phyloP scores from a whole-genome alignment of 176 grass and related monocot species.

The Melocanna baccifera region DNA sequence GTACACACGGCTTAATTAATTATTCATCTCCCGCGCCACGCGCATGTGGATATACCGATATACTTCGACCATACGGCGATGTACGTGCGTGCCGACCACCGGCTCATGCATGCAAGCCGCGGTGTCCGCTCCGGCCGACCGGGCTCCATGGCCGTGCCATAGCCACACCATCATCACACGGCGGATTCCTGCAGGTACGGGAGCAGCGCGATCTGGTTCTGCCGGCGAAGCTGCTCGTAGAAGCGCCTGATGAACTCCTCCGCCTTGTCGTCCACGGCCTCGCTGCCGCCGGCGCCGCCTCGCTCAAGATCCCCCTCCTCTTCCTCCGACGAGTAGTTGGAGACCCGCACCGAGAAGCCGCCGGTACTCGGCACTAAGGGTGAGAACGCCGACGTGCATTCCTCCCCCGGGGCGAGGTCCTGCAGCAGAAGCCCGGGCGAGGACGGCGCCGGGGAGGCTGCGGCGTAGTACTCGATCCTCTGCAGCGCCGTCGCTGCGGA shows the following conservation, averaged over 20 bases:
- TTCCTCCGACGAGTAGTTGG: constrained; percentile 57
- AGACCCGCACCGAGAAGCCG: constrained; percentile 51
- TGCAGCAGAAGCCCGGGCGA: constrained; percentile 17
- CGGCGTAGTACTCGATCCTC: constrained; percentile 56
- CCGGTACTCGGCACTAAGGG: not conserved
- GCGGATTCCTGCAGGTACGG: constrained; percentile 44
- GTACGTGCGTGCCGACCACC: not conserved
- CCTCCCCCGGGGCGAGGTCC: constrained; percentile 51
- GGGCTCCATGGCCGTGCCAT: not conserved
- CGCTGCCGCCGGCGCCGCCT: not conserved
- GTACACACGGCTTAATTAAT: not conserved
- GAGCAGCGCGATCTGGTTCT: constrained; percentile 59
- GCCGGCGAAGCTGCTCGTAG: constrained; percentile 81
- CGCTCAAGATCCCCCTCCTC: not conserved
- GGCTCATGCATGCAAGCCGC: constrained; percentile 17
- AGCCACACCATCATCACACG: not conserved
- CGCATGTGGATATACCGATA: not conserved
- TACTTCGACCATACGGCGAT: not conserved
- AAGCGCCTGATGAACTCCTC: constrained; percentile 91
- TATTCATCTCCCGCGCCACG: not conserved
- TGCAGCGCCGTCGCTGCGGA: not conserved
- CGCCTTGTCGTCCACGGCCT: constrained; percentile 70
- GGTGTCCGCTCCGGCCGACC: not conserved
- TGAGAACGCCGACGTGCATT: constrained; percentile 25
- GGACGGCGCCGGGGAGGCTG: constrained; percentile 27